Percentiles rank a stretch among this genome's conserved stretches.
Evolutionary conservation across 257 asterid genomes (phyloP).

Genomic region (Verbena officinalis): DNA sequence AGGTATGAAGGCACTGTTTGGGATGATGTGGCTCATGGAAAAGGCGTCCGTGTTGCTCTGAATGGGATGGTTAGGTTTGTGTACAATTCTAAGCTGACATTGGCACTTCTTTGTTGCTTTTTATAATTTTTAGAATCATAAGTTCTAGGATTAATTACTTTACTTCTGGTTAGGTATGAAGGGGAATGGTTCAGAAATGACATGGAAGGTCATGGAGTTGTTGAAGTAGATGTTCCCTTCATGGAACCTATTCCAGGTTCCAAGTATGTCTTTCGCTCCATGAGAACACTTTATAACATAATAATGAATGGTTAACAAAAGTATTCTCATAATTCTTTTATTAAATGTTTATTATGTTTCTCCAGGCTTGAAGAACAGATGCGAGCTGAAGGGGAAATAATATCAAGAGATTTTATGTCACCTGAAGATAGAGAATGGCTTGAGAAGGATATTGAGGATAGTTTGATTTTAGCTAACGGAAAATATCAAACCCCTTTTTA

Average conservation of each 20-base stretch:
- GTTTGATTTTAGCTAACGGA: slow-evolving; percentile 58
- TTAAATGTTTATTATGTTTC: slow-evolving; percentile 25
- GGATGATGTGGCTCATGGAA: slow-evolving; percentile 99
- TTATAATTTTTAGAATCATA: background rate
- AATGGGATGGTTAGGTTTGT: slow-evolving; percentile 90
- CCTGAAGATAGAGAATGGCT: slow-evolving; percentile 97
- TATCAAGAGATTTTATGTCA: slow-evolving; percentile 84
- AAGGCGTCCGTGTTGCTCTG: slow-evolving; percentile 88
- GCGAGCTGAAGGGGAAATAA: slow-evolving; percentile 88
- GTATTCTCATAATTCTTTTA: slow-evolving; percentile 15
- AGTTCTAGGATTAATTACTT: slow-evolving; percentile 18
- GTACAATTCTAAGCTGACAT: background rate
- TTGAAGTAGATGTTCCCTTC: slow-evolving; percentile 93
- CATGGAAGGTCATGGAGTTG: slow-evolving; percentile 99
- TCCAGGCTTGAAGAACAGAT: slow-evolving; percentile 88
- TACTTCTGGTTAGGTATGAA: slow-evolving; percentile 65
- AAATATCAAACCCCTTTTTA: slow-evolving; percentile 75
- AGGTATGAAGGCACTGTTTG: slow-evolving; percentile 99
- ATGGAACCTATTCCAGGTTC: slow-evolving; percentile 92
- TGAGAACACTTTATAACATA: background rate
- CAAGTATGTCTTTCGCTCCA: slow-evolving; percentile 53
- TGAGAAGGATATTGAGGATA: slow-evolving; percentile 96
- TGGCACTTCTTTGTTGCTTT: slow-evolving; percentile 13
- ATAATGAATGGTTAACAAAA: slow-evolving; percentile 1
- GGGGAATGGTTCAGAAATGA: slow-evolving; percentile 97